Evolutionary conservation across 2,329 filamentous ascomycete species (phyloP), one percentile per base, ranked within the genome.

Genomic region (Phoma sp.): DNA sequence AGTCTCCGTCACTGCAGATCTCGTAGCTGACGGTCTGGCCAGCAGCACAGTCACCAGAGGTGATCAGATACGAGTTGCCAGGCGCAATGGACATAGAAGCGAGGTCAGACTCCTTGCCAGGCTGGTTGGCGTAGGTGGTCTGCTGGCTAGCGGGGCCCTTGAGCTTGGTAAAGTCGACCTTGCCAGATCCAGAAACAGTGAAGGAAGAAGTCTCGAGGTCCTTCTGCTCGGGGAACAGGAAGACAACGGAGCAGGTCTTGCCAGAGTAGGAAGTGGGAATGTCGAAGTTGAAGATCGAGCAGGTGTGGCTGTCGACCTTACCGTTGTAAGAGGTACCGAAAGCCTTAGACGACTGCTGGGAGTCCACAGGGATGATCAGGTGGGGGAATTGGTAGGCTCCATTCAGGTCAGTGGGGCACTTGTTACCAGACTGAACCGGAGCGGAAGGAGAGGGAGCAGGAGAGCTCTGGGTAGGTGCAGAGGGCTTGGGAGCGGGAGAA

Each of bases 271-370:
- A 72, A 4, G 72, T 57, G 1, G 83, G 83, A 36, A 90, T 83
- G 66, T 88, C 85, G 74, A 90, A 90, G 77, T 88, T 88, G 81
- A 87, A 90, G 66, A 89, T 82, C 11, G 83, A 82, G 11, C 81
- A 83, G 30, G 88, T 77, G 28, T 57, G 43, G 20, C 42, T 53
- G 39, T 55, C 42, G 26, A 66, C 33, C 10, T 80, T 79, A 47
- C 85, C 86, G 59, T 83, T 81, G 74, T 77, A 82, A 1, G 78
- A 80, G 2, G 81, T 84, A 7, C 86, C 85, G 36, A 75, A 74
- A 0, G 82, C 76, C 4, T 74, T 78, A 67, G 81, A 72, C 0
- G 86, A 84, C 14, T 80, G 74, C 14, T 77, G 73, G 3, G 80
- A 81, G 73, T 86, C 79, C 57, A 89, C 73, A 5, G 85, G 82